Percentiles rank a stretch among this genome's conserved stretches.
phyloP scores from a whole-genome alignment of 441 rosid species.

The Manihot esculenta region DNA sequence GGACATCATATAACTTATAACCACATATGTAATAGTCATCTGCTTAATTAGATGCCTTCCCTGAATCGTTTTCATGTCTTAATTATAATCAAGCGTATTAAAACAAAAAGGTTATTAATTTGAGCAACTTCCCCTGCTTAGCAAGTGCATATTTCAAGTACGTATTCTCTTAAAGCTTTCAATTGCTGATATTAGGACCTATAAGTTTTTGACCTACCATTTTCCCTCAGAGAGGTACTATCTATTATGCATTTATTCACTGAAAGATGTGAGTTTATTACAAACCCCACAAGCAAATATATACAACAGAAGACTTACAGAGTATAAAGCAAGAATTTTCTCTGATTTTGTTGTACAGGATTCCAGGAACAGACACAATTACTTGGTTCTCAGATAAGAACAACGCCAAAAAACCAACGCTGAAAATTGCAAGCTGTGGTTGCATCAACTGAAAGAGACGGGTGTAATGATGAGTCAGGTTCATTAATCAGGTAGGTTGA shows the following conservation, averaged over 20 bases:
- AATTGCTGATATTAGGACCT: not conserved
- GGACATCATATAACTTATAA: not conserved
- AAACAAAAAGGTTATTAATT: too few species aligned
- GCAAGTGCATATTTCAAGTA: too few species aligned
- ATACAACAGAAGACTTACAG: not conserved
- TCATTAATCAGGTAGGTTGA: constrained; percentile 1
- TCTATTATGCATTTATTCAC: not conserved
- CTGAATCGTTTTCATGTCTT: not conserved
- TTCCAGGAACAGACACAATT: too few species aligned
- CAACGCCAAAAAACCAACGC: too few species aligned
- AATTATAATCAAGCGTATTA: too few species aligned
- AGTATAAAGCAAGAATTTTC: not conserved
- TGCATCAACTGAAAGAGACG: not conserved
- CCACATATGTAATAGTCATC: not conserved
- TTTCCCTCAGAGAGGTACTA: not conserved
- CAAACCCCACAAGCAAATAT: not conserved
- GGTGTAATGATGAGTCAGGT: not conserved
- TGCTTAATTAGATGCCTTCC: not conserved
- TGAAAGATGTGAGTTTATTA: not conserved
- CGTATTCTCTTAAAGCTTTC: not conserved
- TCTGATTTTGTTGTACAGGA: too few species aligned
- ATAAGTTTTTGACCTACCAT: not conserved
- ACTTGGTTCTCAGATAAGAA: too few species aligned
- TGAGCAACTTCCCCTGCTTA: too few species aligned
- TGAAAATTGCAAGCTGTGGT: too few species aligned